phyloP scores from a whole-genome alignment of 1,139 yeast species.

The Taphrina wiesneri region DNA sequence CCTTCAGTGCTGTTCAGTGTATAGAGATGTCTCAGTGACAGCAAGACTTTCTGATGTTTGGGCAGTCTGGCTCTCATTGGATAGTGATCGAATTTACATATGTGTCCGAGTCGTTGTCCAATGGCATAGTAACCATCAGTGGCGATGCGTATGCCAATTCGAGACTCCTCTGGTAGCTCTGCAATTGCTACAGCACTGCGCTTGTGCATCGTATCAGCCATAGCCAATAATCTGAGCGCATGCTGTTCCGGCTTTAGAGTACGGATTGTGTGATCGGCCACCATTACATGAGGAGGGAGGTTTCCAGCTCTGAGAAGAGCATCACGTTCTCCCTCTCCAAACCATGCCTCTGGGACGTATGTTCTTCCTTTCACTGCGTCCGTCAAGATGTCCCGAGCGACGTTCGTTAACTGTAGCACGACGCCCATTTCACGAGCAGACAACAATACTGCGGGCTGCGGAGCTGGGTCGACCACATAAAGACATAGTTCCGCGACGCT shows the following conservation, averaged over 20 bases:
- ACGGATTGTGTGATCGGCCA: background rate
- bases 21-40: conserved; percentile 14
- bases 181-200: conserved; percentile 21
- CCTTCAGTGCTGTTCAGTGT: background rate
- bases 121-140: conserved; percentile 32
- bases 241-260: conserved; percentile 1
- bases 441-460: conserved; percentile 4
- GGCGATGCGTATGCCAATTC: conserved; percentile 23
- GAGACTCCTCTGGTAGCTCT: conserved; percentile 17
- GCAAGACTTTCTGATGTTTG: background rate
- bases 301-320: conserved; percentile 15
- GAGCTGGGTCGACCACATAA: conserved; percentile 9
- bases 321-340: background rate
- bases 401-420: conserved; percentile 28
- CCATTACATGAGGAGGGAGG: background rate
- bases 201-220: conserved; percentile 21
- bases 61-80: conserved; percentile 30
- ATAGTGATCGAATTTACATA: background rate
- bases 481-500: conserved; percentile 35
- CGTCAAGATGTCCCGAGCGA: conserved; percentile 31
- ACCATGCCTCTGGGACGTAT: conserved; percentile 26
- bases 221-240: conserved; percentile 7
- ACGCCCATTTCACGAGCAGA: conserved; percentile 33
- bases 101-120: conserved; percentile 9
- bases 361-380: conserved; percentile 24